Conservation (phyloP, 306 rosid species). For the Quercus wislizeni region DNA sequence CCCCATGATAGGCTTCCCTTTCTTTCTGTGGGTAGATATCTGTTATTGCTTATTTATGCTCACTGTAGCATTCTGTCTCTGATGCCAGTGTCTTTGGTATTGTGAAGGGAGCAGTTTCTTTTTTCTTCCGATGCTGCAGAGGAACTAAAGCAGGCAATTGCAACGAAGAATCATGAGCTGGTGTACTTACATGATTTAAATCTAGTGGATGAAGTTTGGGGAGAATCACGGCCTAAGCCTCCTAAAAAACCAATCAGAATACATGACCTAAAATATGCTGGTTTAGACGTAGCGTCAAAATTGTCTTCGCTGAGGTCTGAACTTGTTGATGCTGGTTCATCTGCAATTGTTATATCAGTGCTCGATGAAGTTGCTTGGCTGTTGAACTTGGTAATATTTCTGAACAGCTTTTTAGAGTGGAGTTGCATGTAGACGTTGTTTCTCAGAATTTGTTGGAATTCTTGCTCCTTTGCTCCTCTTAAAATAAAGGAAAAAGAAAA, state of each 20-base stretch:
- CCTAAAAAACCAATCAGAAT: conserved; percentile 67
- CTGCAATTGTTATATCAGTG: conserved; percentile 81
- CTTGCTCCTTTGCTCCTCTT: background rate
- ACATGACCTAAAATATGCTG: conserved; percentile 79
- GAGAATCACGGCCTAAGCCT: conserved; percentile 67
- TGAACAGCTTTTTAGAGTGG: background rate
- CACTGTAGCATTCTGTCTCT: conserved; percentile 32
- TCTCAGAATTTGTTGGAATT: conserved; percentile 8
- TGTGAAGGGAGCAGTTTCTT: conserved; percentile 98
- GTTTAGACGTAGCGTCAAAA: conserved; percentile 78
- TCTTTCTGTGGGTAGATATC: background rate
- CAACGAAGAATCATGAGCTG: conserved; percentile 71
- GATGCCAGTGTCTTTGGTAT: conserved; percentile 47
- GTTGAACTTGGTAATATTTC: conserved; percentile 77
- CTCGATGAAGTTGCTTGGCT: conserved; percentile 98
- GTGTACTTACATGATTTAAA: conserved; percentile 68
- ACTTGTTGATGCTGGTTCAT: conserved; percentile 63
- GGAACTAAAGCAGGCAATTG: conserved; percentile 71
- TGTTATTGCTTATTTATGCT: background rate
- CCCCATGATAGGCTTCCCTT: background rate
- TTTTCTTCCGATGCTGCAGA: conserved; percentile 91
- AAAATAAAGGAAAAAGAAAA: background rate
- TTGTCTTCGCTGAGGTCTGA: conserved; percentile 72
- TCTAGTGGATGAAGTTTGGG: conserved; percentile 92
- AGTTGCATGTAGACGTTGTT: conserved; percentile 15